These are phyloP conservation scores for Sporobolomyces phaffii DNA, from an alignment of 768 basidiomycete species.

Conservation along the genomic window DNA sequence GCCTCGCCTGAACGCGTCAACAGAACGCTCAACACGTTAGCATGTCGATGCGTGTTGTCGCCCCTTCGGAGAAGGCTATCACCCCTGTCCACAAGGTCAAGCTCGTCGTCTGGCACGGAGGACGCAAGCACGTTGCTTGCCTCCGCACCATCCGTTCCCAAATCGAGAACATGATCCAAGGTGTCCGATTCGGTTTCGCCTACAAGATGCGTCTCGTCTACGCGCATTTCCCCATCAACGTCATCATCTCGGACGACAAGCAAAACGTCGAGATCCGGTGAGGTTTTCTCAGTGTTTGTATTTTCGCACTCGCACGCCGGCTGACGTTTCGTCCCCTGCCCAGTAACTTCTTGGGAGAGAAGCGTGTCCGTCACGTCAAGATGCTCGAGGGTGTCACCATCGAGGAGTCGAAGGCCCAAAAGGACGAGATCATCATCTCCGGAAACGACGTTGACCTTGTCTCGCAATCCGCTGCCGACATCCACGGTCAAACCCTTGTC, in stretches of 20 bases:
- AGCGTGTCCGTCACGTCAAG: conserved; percentile 84
- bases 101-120: conserved; percentile 95
- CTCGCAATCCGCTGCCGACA: conserved; percentile 96
- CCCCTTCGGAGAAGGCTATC: conserved; percentile 53
- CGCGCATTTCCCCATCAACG: conserved; percentile 99
- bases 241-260: conserved; percentile 64
- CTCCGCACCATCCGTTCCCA: conserved; percentile 89
- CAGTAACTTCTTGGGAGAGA: conserved; percentile 45
- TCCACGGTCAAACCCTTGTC: conserved; percentile 92
- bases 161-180: conserved; percentile 95
- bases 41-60: conserved; percentile 65
- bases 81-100: conserved; percentile 61
- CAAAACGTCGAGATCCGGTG: conserved; percentile 73
- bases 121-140: conserved; percentile 97
- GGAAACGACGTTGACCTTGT: conserved; percentile 66
- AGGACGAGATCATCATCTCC: conserved; percentile 61
- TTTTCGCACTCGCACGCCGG: neutral
- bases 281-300: conserved; percentile 53
- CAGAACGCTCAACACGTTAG: conserved; percentile 78
- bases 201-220: conserved; percentile 99
- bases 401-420: conserved; percentile 79
- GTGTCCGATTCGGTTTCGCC: conserved; percentile 96
- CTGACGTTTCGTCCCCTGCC: neutral
- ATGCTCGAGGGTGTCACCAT: conserved; percentile 87
- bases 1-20: too few relatives aligned